These are phyloP conservation scores for Penicillium arizonense DNA, from an alignment of 495 filamentous ascomycete species.

Conservation along the genomic window DNA sequence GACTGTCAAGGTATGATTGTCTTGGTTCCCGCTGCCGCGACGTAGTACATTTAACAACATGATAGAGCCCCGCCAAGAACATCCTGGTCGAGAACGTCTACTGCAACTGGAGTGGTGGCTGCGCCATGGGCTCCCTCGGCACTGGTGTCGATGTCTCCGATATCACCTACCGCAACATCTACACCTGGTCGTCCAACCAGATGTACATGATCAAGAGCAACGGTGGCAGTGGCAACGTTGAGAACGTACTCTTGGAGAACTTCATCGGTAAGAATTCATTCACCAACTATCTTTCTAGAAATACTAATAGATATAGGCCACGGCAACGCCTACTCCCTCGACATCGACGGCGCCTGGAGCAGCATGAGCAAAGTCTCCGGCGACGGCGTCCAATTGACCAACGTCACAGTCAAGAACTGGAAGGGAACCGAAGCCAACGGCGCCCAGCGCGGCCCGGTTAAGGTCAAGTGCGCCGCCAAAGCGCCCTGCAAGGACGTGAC, in stretches of 20 bases:
- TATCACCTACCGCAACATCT: slow-evolving; percentile 50
- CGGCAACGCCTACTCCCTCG: slow-evolving; percentile 49
- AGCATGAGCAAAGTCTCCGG: slow-evolving; percentile 33
- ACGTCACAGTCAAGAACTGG: slow-evolving; percentile 56
- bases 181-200: slow-evolving; percentile 54
- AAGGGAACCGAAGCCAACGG: slow-evolving; percentile 54
- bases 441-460: slow-evolving; percentile 47
- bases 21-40: no score
- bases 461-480: slow-evolving; percentile 43
- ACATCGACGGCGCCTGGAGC: slow-evolving; percentile 58
- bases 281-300: slow-evolving; percentile 13
- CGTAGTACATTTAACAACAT: slow-evolving; percentile 5
- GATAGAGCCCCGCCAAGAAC: slow-evolving; percentile 41
- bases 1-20: slow-evolving; percentile 40
- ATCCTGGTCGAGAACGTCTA: slow-evolving; percentile 56
- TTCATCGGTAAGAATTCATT: slow-evolving; percentile 44
- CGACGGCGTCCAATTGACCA: slow-evolving; percentile 48
- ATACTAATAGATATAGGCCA: slow-evolving; percentile 34
- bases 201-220: slow-evolving; percentile 65
- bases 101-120: slow-evolving; percentile 57
- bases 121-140: slow-evolving; percentile 50
- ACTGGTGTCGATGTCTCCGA: slow-evolving; percentile 40
- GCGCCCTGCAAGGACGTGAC: slow-evolving; percentile 53
- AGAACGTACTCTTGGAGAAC: slow-evolving; percentile 53
- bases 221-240: slow-evolving; percentile 55